Conservation (phyloP, 129 eudicot genomes). For the Saussurea involucrata region DNA sequence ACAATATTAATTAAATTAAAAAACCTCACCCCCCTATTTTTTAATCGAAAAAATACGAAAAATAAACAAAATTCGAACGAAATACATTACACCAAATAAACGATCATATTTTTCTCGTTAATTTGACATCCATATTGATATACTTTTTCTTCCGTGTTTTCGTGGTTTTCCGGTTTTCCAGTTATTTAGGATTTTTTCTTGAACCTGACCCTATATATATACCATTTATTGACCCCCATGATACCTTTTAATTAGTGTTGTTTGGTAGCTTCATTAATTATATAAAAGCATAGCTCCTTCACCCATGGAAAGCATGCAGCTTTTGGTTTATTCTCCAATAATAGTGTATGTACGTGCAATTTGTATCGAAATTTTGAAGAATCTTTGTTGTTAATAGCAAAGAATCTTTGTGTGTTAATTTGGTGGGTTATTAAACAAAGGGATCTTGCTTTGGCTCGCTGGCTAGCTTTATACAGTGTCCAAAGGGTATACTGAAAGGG, state of each 20-base stretch:
- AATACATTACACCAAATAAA: no score
- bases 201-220: not conserved
- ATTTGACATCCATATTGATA: no score
- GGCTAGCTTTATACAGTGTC: slow-evolving; percentile 13
- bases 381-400: slow-evolving; percentile 20
- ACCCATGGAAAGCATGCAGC: slow-evolving; percentile 20
- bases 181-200: no score
- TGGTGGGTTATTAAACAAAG: slow-evolving; percentile 17
- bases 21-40: no score
- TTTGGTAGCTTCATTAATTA: slow-evolving; percentile 7
- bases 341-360: slow-evolving; percentile 7
- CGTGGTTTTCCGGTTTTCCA: no score
- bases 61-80: no score
- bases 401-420: slow-evolving; percentile 3
- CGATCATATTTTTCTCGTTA: no score
- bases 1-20: no score
- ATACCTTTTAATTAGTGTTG: slow-evolving; percentile 15
- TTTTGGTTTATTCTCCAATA: slow-evolving; percentile 13
- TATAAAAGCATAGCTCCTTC: slow-evolving; percentile 15
- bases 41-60: no score
- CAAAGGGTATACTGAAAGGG: slow-evolving; percentile 14
- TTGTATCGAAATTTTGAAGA: slow-evolving; percentile 16
- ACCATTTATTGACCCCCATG: not conserved
- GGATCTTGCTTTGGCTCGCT: slow-evolving; percentile 12
- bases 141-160: no score